phyloP scores from a whole-genome alignment of 148 eudicot genomes.

The Selenicereus undatus region DNA sequence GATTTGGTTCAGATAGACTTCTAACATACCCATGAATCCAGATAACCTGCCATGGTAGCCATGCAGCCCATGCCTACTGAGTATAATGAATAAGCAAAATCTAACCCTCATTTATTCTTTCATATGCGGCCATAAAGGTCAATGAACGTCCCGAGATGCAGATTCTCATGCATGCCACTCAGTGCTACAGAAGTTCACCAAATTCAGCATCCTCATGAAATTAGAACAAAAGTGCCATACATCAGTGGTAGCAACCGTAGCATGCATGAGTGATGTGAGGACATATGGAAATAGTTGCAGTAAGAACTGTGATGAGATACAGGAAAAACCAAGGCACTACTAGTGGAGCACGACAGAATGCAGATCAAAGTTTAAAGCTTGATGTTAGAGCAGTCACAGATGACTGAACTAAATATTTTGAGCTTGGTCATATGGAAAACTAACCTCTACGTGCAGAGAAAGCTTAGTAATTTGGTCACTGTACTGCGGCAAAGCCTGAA shows the following conservation, averaged over 20 bases:
- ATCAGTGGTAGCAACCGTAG: neutral
- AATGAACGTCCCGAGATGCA: too few species aligned
- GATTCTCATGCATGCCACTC: too few species aligned
- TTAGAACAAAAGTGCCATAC: neutral
- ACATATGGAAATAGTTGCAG: neutral
- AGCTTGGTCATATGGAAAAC: conserved; percentile 28
- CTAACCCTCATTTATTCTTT: neutral
- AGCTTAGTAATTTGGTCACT: conserved; percentile 93
- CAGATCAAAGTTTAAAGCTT: neutral
- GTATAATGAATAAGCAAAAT: too few species aligned
- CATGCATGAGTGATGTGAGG: neutral
- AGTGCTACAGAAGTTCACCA: neutral
- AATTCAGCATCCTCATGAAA: neutral
- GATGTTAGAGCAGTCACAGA: too few species aligned
- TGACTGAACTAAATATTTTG: too few species aligned
- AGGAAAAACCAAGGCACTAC: neutral
- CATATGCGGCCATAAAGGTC: neutral
- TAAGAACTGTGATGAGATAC: too few species aligned
- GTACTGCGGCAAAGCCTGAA: conserved; percentile 90
- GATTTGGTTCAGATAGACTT: too few species aligned
- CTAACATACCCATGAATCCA: too few species aligned
- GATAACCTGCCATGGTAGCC: too few species aligned
- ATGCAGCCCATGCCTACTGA: too few species aligned
- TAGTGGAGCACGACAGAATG: neutral
- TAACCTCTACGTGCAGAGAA: conserved; percentile 91